phyloP scores from a whole-genome alignment of 371 early-diverging fungal species.

The Parasitella parasitica region DNA sequence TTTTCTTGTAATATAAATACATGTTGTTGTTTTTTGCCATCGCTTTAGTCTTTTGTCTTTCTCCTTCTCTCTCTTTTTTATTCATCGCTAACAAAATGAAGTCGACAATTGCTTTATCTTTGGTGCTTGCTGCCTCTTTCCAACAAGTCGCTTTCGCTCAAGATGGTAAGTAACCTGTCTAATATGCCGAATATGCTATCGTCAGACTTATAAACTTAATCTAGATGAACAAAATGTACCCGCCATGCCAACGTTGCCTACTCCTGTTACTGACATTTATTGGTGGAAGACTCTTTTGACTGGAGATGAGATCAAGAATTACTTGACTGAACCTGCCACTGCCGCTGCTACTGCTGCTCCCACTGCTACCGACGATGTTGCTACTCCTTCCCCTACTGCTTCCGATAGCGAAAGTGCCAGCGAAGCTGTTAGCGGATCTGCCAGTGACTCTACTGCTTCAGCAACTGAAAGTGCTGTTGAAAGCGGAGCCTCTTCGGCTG shows the following conservation, averaged over 20 bases:
- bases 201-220: neutral
- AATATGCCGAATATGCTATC: no score
- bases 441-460: neutral
- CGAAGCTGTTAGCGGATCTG: neutral
- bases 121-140: conserved; percentile 4
- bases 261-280: conserved; percentile 20
- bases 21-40: neutral
- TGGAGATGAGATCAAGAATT: conserved; percentile 16
- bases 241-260: conserved; percentile 5
- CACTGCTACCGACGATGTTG: neutral
- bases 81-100: conserved; percentile 14
- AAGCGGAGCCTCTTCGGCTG: neutral
- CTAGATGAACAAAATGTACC: neutral
- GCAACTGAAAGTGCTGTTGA: neutral
- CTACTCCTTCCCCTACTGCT: neutral
- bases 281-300: conserved; percentile 26
- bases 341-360: conserved; percentile 1
- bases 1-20: neutral
- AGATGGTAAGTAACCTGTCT: neutral
- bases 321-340: conserved; percentile 13
- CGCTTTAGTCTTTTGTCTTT: neutral
- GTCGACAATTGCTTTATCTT: conserved; percentile 6
- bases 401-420: neutral
- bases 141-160: conserved; percentile 14
- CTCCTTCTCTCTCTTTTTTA: neutral